Conservation (phyloP, 768 basidiomycete genomes). For the Suillus plorans region DNA sequence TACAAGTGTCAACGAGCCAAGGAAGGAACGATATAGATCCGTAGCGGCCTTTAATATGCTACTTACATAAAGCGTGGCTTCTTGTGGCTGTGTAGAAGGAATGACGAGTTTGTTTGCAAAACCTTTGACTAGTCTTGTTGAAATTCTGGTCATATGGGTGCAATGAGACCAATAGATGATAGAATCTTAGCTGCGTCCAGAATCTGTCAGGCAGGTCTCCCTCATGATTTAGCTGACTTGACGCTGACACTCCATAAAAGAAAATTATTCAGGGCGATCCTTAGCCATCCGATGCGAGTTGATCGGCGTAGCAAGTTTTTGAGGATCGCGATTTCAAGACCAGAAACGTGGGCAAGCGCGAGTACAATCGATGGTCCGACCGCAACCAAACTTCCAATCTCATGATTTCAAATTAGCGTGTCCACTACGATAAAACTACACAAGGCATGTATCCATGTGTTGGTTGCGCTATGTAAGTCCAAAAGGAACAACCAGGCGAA, state of each 20-base stretch:
- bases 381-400: background rate
- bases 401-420: slow-evolving; percentile 18
- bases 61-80: slow-evolving; percentile 4
- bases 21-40: background rate
- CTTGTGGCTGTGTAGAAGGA: slow-evolving; percentile 6
- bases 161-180: background rate
- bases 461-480: slow-evolving; percentile 12
- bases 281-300: background rate
- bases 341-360: background rate
- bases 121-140: background rate
- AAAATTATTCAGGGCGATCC: background rate
- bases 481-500: slow-evolving; percentile 4
- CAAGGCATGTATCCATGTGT: slow-evolving; percentile 17
- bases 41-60: background rate
- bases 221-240: background rate
- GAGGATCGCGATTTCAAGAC: background rate
- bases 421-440: slow-evolving; percentile 27
- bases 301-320: background rate
- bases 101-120: background rate
- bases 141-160: background rate
- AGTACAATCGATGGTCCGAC: background rate
- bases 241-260: background rate
- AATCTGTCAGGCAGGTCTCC: background rate
- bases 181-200: background rate
- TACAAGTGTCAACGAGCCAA: background rate